Base-by-base conservation (phyloP, 257 asterid genomes). In the Coffea canephora region DNA sequence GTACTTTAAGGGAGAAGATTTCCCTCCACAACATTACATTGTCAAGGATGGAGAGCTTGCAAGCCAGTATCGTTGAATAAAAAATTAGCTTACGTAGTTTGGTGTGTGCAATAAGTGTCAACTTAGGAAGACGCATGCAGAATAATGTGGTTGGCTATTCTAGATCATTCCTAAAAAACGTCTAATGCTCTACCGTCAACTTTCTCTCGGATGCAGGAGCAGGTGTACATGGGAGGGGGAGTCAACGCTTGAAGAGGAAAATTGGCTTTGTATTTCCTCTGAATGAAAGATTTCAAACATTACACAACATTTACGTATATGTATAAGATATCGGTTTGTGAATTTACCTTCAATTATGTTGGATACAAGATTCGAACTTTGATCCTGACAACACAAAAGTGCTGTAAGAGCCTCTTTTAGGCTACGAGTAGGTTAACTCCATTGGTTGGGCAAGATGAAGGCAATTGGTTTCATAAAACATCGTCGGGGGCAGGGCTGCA, bases 21-120 rank as follows among this genome's bases (percentile, higher is more conserved):
- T 96, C 79, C 97, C 98, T 5, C 43, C 87, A 16, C 94, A 90
- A 57, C 62, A 96, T 81, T 96, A 96, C 94, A 94, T 96, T 78
- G 99, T 96, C 85, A 96, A 96, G 94, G 97, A 96, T 70, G 99
- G 99, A 43, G 94, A 96, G 68, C 87, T 96, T 49, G 99, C 99
- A 8, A 87, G 92, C 87, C 99, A 96, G 75, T 96, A 94, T 68
- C 95, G 94, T 25, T 96, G 90, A 90, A 76, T 7, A 7, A 25
- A 66, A 11, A 36, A 6, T 46, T 21, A 43, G 65, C 8, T 52
- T 16, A 8, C 5, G 6, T 36, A 43, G 31, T 43, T 12, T 65
- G 6, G 27, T 4, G 75, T 52, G 12, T 67, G 54, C 59, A 71
- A 55, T 21, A 8, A 66, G 36, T 39, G 1, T 48, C 11, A 3